phyloP scores from a whole-genome alignment of 176 grass and related monocot genomes.

The Aegilops speltoides region DNA sequence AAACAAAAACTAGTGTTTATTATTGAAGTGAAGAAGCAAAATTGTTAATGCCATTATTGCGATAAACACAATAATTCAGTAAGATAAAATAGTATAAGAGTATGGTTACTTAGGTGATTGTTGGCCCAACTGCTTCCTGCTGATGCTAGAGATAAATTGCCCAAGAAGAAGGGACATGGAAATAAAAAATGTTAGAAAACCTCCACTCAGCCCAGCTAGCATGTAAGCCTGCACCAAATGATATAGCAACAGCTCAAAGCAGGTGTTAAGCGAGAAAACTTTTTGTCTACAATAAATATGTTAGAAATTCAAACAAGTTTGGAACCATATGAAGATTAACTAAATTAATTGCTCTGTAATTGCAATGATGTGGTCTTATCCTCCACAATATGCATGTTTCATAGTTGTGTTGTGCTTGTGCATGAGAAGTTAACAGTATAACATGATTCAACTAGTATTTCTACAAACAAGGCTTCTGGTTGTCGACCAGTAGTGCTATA shows the following conservation, averaged over 20 bases:
- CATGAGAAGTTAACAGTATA: neutral
- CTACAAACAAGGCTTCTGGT: neutral
- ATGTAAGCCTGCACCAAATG: constrained; percentile 58
- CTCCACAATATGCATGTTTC: neutral
- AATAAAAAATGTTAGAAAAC: constrained; percentile 89
- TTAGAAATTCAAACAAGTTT: neutral
- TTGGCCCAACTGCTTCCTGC: constrained; percentile 41
- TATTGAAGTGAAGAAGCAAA: neutral
- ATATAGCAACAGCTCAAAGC: neutral
- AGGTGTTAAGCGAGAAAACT: neutral
- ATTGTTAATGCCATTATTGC: neutral
- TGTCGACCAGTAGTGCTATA: neutral
- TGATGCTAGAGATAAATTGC: constrained; percentile 52
- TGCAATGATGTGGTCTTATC: neutral
- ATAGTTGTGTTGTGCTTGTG: neutral
- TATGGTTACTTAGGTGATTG: constrained; percentile 62
- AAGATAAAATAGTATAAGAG: neutral
- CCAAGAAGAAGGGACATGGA: constrained; percentile 83
- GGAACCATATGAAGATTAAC: constrained; percentile 2
- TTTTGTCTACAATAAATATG: constrained; percentile 9
- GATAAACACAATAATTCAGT: constrained; percentile 11
- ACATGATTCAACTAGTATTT: constrained; percentile 7
- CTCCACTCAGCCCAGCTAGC: constrained; percentile 72
- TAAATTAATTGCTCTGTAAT: neutral
- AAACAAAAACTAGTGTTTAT: neutral